Base-by-base conservation (phyloP, 225 moss, liverwort and hornwort genomes). In the Pseudisothecium myosuroides region DNA sequence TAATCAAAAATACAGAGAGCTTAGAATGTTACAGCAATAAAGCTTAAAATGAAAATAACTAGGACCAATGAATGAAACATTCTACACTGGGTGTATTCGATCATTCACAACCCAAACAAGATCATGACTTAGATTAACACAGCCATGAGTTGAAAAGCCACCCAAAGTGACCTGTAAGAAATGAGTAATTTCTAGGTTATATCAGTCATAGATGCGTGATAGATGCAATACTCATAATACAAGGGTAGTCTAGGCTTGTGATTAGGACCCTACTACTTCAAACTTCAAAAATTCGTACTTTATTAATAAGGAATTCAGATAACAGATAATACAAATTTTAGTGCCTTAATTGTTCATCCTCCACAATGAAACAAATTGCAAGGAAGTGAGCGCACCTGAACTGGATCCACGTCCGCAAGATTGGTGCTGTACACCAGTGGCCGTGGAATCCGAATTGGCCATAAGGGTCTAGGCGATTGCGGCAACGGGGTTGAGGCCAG, bases 371-470 rank as follows among this genome's bases (percentile, higher is more conserved):
- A 88, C 54, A 84, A 72, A 63, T 39, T 62, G 73, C 45, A 83
- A 80, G 84, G 41, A 45, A 60, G 41, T 56, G 47, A 45, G 77
- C 41, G 15, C 86, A 97, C 98, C 97, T 97, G 96, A 84, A 95
- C 93, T 61, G 97, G 95, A 88, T 99, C 95, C 73, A 95, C 94
- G 87, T 97, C 99, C 64, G 96, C 92, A 60, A 97, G 91, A 84
- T 94, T 94, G 52, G 99, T 96, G 93, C 96, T 96, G 92, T 99
- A 99, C 79, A 95, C 92, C 55, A 96, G 94, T 17, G 96, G 93
- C 49, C 95, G 94, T 67, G 97, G 95, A 78, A 96, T 91, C 74
- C 96, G 90, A 62, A 94, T 93, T 58, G 95, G 96, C 99, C 99
- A 97, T 63, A 96, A 85, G 36, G 96, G 93, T 88, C 94, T 93